phyloP scores from a whole-genome alignment of 2,329 filamentous ascomycete species.

The Penicillium sp. region DNA sequence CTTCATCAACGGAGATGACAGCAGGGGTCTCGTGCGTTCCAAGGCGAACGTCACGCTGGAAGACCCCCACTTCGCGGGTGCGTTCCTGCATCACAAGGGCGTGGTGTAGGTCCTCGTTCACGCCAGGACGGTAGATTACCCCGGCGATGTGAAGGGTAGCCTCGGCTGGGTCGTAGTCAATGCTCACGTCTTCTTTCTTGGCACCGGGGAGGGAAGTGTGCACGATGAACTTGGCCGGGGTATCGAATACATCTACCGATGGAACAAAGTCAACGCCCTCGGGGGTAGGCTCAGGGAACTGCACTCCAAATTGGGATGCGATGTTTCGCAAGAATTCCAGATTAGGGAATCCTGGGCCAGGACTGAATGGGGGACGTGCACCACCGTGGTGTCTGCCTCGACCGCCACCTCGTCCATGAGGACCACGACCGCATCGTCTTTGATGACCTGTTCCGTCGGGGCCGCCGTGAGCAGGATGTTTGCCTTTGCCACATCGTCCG shows the following conservation, averaged over 20 bases:
- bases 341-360: background rate
- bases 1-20: slow-evolving; percentile 59
- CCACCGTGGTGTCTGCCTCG: slow-evolving; percentile 7
- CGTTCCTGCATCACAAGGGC: slow-evolving; percentile 62
- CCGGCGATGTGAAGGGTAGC: slow-evolving; percentile 62
- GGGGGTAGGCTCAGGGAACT: slow-evolving; percentile 13
- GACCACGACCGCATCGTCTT: background rate
- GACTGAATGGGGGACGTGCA: slow-evolving; percentile 3
- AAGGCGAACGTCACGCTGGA: slow-evolving; percentile 64
- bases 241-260: slow-evolving; percentile 63
- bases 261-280: slow-evolving; percentile 35
- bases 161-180: slow-evolving; percentile 69
- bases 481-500: slow-evolving; percentile 18
- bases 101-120: slow-evolving; percentile 62
- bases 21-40: slow-evolving; percentile 48
- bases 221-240: slow-evolving; percentile 57
- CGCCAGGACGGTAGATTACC: slow-evolving; percentile 65
- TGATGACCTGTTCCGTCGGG: slow-evolving; percentile 5
- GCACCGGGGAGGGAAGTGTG: slow-evolving; percentile 71
- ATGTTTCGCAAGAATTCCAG: slow-evolving; percentile 25
- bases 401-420: slow-evolving; percentile 8
- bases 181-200: slow-evolving; percentile 69
- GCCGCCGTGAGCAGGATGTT: slow-evolving; percentile 2
- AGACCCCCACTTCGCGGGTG: slow-evolving; percentile 67
- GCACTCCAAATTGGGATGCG: slow-evolving; percentile 26